These are phyloP conservation scores for Amphichorda felina DNA, from an alignment of 2,329 filamentous ascomycete species.

Conservation along the genomic window DNA sequence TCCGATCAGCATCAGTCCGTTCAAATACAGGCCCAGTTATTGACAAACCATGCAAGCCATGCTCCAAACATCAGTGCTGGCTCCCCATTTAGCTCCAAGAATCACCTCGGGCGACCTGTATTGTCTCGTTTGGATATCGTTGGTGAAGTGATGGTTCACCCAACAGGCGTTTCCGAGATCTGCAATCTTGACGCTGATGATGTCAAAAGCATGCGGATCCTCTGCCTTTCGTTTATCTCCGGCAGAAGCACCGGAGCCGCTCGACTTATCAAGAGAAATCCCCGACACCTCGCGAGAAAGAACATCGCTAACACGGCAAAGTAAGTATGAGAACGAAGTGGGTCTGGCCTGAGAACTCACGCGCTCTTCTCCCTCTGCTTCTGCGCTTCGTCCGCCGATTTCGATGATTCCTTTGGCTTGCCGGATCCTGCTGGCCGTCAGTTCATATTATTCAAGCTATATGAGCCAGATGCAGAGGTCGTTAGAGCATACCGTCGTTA, in stretches of 20 bases:
- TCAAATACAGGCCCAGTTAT: neutral
- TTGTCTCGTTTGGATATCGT: conserved; percentile 96
- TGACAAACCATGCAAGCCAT: conserved; percentile 91
- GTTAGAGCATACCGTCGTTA: conserved; percentile 72
- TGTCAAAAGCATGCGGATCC: conserved; percentile 47
- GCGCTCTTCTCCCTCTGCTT: conserved; percentile 86
- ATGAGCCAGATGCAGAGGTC: too few species aligned
- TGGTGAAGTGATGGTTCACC: conserved; percentile 98
- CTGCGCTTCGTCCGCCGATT: conserved; percentile 51
- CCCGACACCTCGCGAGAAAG: conserved; percentile 88
- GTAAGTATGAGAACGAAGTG: too few species aligned
- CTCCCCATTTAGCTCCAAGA: conserved; percentile 92
- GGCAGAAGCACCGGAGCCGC: conserved; percentile 34
- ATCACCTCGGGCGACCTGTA: conserved; percentile 97
- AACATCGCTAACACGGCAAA: conserved; percentile 42
- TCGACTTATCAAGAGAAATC: conserved; percentile 76
- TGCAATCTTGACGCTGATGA: conserved; percentile 97
- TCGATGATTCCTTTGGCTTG: conserved; percentile 31
- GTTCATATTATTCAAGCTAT: too few species aligned
- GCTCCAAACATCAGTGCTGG: conserved; percentile 99
- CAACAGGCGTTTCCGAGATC: conserved; percentile 97
- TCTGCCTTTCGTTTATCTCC: conserved; percentile 54
- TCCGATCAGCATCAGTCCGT: neutral
- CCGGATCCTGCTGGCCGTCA: conserved; percentile 3
- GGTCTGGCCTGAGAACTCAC: too few species aligned